phyloP scores from a whole-genome alignment of 305 asterid species.

The Solanum chacoense region DNA sequence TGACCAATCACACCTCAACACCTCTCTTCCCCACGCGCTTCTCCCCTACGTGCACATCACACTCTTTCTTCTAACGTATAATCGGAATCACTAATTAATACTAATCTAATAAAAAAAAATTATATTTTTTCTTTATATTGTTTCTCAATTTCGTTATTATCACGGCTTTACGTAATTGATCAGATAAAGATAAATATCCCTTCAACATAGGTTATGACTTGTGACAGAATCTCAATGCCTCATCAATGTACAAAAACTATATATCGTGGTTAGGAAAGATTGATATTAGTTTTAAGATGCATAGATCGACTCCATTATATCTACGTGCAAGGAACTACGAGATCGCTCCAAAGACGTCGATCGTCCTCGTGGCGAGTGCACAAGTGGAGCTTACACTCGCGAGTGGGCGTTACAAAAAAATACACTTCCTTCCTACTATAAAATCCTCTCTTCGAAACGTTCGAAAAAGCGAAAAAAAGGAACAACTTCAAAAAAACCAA shows the following conservation, averaged over 20 bases:
- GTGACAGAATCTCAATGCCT: background rate
- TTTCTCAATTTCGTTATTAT: background rate
- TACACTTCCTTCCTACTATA: background rate
- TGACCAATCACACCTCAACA: background rate
- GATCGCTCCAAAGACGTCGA: background rate
- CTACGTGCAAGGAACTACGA: background rate
- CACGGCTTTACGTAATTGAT: background rate
- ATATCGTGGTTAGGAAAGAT: background rate
- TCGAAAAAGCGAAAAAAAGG: background rate
- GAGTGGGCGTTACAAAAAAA: background rate
- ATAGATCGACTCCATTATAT: background rate
- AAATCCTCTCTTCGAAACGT: background rate
- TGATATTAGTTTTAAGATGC: background rate
- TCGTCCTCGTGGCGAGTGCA: background rate
- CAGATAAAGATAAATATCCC: background rate
- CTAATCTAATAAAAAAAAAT: background rate
- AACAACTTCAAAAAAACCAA: background rate
- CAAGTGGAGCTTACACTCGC: background rate
- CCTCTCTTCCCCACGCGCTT: background rate
- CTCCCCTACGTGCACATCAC: background rate
- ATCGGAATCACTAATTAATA: background rate
- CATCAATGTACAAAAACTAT: background rate
- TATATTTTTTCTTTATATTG: background rate
- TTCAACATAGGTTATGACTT: background rate
- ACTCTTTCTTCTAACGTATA: background rate